These are phyloP conservation scores for Petunia axillaris DNA, from an alignment of 257 asterid genomes.

Conservation along the genomic window DNA sequence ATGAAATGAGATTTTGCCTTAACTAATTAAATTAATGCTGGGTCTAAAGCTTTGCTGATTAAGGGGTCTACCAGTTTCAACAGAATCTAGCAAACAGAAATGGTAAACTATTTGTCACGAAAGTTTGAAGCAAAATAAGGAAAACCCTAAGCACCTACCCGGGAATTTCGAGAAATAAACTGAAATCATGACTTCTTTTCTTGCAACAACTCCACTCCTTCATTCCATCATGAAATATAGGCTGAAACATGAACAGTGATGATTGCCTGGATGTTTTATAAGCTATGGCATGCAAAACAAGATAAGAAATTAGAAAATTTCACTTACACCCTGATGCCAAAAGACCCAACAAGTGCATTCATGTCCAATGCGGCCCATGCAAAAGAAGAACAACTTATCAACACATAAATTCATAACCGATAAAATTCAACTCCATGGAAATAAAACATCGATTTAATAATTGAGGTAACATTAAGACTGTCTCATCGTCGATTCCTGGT, in stretches of 20 bases:
- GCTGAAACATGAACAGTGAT: slow-evolving; percentile 50
- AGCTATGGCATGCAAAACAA: slow-evolving; percentile 11
- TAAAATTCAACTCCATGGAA: background rate
- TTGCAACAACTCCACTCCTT: slow-evolving; percentile 99
- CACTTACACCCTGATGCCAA: slow-evolving; percentile 46
- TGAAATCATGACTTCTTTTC: slow-evolving; percentile 91
- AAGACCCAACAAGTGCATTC: slow-evolving; percentile 12
- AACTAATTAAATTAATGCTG: background rate
- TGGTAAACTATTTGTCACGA: background rate
- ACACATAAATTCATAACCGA: background rate
- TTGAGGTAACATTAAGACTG: background rate
- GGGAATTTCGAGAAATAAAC: slow-evolving; percentile 81
- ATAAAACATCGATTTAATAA: background rate
- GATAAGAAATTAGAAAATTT: slow-evolving; percentile 22
- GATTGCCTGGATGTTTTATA: slow-evolving; percentile 5
- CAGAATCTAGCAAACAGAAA: background rate
- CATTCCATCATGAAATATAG: slow-evolving; percentile 89
- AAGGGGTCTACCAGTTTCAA: background rate
- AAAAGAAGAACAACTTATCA: slow-evolving; percentile 23
- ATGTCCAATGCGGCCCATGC: slow-evolving; percentile 13
- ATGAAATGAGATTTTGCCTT: background rate
- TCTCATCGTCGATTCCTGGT: background rate
- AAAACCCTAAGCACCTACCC: slow-evolving; percentile 40
- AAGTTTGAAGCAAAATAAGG: slow-evolving; percentile 13
- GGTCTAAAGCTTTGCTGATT: background rate